Percentiles rank a stretch among this genome's conserved stretches.
These are phyloP conservation scores for Chlorella vulgaris DNA, from an alignment of 139 green algal species.

Conservation along the genomic window DNA sequence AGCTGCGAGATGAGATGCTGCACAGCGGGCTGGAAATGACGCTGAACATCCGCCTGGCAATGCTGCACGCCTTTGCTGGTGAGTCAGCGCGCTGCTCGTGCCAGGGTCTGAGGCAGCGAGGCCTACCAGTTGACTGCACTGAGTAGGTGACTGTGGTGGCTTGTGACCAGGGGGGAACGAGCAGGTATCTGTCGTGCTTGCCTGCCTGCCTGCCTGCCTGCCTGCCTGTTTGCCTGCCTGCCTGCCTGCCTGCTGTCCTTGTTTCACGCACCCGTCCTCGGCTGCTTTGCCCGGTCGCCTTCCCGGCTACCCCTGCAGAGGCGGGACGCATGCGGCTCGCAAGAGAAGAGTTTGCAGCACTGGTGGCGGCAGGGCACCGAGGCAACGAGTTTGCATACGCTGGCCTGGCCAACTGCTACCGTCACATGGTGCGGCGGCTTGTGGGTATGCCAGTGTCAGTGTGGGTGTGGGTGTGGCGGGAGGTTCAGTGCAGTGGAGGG, in stretches of 20 bases:
- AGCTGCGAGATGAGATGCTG: slow-evolving; percentile 34
- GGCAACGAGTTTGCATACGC: slow-evolving; percentile 28
- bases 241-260: no score
- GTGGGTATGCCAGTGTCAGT: neutral
- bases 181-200: no score
- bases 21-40: neutral
- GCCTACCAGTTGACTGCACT: neutral
- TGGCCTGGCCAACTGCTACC: slow-evolving; percentile 25
- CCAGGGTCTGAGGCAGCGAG: neutral
- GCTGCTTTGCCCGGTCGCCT: neutral
- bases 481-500: neutral
- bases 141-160: no score
- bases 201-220: no score
- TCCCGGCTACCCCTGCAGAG: neutral
- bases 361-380: neutral
- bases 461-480: neutral
- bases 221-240: no score
- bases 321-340: neutral
- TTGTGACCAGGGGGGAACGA: no score
- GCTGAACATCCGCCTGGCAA: slow-evolving; percentile 31
- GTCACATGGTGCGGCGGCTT: neutral
- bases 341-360: slow-evolving; percentile 5
- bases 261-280: no score
- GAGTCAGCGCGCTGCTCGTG: neutral
- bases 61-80: slow-evolving; percentile 28